These are phyloP conservation scores for Sarocladiaceae sp. DNA, from an alignment of 2,329 filamentous ascomycete species.

Conservation along the genomic window DNA sequence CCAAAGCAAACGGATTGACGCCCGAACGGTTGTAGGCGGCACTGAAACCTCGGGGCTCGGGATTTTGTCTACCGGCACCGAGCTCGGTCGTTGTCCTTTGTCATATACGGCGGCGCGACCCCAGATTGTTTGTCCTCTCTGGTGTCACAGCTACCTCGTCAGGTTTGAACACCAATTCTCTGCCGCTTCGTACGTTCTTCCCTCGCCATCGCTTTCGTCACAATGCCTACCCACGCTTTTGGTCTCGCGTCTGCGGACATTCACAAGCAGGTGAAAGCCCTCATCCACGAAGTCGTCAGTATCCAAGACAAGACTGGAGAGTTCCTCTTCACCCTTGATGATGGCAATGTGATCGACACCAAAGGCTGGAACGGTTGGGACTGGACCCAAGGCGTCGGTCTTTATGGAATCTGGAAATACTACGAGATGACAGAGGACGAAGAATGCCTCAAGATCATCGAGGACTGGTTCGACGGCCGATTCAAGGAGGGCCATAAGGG, in stretches of 20 bases:
- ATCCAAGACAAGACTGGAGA: slow-evolving; percentile 70
- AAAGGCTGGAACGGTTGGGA: slow-evolving; percentile 83
- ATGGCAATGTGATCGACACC: slow-evolving; percentile 73
- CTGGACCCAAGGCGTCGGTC: slow-evolving; percentile 74
- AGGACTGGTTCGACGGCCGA: slow-evolving; percentile 65
- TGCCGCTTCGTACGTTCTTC: no score
- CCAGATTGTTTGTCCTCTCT: no score
- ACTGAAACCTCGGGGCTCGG: no score
- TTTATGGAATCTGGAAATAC: slow-evolving; percentile 80
- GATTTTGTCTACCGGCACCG: no score
- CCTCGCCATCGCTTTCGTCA: no score
- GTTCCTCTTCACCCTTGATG: slow-evolving; percentile 63
- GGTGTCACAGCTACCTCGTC: no score
- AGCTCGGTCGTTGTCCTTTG: no score
- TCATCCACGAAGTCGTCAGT: slow-evolving; percentile 70
- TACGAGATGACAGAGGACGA: slow-evolving; percentile 63
- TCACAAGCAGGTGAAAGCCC: slow-evolving; percentile 52
- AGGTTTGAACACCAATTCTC: no score
- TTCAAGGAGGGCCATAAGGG: slow-evolving; percentile 66
- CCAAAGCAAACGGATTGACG: no score
- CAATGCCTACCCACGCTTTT: slow-evolving; percentile 29
- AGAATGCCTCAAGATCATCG: slow-evolving; percentile 57
- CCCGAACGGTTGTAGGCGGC: no score
- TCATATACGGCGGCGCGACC: no score
- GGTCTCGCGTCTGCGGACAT: slow-evolving; percentile 41